Conservation (phyloP, 257 asterid species). For the Schizonepeta tenuifolia region DNA sequence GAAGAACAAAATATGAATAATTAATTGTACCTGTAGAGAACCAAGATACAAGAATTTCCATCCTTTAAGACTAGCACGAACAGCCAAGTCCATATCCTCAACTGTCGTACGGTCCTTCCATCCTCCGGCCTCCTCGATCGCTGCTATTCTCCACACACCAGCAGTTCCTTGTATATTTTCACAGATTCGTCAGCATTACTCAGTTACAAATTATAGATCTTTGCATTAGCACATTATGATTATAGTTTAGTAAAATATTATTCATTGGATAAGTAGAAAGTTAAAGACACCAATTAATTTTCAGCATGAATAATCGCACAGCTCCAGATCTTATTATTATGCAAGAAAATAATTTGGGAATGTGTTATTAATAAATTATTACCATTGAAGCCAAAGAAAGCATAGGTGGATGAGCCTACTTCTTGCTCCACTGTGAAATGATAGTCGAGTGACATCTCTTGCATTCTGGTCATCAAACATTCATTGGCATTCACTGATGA, state of each 20-base stretch:
- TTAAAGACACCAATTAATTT: not conserved
- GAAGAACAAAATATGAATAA: not conserved
- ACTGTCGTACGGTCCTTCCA: conserved; percentile 97
- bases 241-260: too few species aligned
- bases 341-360: not conserved
- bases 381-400: conserved; percentile 98
- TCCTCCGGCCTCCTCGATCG: conserved; percentile 96
- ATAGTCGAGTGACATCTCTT: conserved; percentile 96
- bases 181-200: not conserved
- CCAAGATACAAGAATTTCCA: conserved; percentile 93
- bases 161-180: conserved; percentile 71
- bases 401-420: conserved; percentile 92
- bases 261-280: not conserved
- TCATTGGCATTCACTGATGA: conserved; percentile 86
- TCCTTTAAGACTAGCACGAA: conserved; percentile 93
- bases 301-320: too few species aligned
- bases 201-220: not conserved
- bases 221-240: not conserved
- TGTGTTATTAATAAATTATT: conserved; percentile 3
- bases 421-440: conserved; percentile 96
- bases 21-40: conserved; percentile 50
- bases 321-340: not conserved
- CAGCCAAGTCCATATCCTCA: conserved; percentile 97
- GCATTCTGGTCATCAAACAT: conserved; percentile 98
- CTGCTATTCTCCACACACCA: conserved; percentile 95